Conservation (phyloP, 2,329 filamentous ascomycete species). For the Epichloe typhina region DNA sequence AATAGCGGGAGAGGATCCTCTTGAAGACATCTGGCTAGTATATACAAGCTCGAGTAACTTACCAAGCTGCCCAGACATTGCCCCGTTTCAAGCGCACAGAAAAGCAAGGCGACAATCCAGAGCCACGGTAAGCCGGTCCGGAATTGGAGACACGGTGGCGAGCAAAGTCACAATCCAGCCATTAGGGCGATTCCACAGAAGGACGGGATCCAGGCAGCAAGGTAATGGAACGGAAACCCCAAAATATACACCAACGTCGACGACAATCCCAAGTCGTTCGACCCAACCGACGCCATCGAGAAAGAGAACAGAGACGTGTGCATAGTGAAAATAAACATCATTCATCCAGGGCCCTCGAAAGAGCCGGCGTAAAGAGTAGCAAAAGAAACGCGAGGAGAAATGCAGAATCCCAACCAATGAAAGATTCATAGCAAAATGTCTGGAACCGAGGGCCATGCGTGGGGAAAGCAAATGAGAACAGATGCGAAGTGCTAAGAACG, state of each 20-base stretch:
- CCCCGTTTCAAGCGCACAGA: slow-evolving; percentile 13
- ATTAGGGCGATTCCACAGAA: slow-evolving; percentile 15
- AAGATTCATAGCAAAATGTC: slow-evolving; percentile 8
- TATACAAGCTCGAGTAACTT: slow-evolving; percentile 39
- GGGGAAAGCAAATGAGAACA: neutral
- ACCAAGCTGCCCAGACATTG: slow-evolving; percentile 39
- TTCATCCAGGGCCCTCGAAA: slow-evolving; percentile 17
- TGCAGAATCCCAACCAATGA: slow-evolving; percentile 11
- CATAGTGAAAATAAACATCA: slow-evolving; percentile 16
- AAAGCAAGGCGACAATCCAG: slow-evolving; percentile 9
- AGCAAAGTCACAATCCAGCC: slow-evolving; percentile 9
- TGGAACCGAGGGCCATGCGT: slow-evolving; percentile 1
- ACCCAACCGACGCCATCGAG: slow-evolving; percentile 16
- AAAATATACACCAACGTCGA: slow-evolving; percentile 5
- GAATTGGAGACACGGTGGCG: slow-evolving; percentile 4
- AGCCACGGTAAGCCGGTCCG: slow-evolving; percentile 6
- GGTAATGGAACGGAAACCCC: slow-evolving; percentile 12
- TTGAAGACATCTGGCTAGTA: slow-evolving; percentile 32
- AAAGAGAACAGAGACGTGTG: neutral
- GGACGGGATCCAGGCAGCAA: slow-evolving; percentile 22
- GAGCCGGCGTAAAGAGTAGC: neutral
- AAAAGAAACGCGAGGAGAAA: neutral
- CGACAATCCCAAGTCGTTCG: neutral
- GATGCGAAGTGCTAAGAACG: slow-evolving; percentile 1
- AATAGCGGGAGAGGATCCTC: slow-evolving; percentile 17